Evolutionary conservation across 2,329 filamentous ascomycete species (phyloP).

Genomic region (Xylariales sp.): DNA sequence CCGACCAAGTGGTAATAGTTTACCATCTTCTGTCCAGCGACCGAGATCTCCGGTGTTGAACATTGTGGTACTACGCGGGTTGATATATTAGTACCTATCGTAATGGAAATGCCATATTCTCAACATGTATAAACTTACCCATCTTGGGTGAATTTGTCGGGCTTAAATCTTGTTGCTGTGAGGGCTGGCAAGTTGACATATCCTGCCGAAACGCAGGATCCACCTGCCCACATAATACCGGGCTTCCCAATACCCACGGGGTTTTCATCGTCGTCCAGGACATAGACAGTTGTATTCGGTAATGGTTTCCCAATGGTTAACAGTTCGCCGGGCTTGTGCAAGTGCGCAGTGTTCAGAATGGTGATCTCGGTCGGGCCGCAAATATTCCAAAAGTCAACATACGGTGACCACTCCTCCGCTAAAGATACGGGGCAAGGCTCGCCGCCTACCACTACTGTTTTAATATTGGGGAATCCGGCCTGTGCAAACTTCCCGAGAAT

Average conservation of each 20-base stretch:
- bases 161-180: conserved; percentile 61
- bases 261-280: conserved; percentile 60
- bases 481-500: conserved; percentile 63
- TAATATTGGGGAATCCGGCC: conserved; percentile 61
- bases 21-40: conserved; percentile 64
- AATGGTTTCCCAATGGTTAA: conserved; percentile 67
- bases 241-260: conserved; percentile 60
- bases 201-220: conserved; percentile 64
- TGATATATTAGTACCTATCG: conserved; percentile 13
- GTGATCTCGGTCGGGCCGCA: conserved; percentile 71
- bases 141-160: conserved; percentile 63
- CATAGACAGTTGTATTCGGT: conserved; percentile 67
- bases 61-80: conserved; percentile 58
- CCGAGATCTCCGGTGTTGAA: conserved; percentile 72
- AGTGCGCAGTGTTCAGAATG: conserved; percentile 68
- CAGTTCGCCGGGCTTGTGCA: conserved; percentile 58
- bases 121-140: conserved; percentile 54
- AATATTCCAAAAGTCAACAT: conserved; percentile 64
- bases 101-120: not conserved
- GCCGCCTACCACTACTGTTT: conserved; percentile 65
- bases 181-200: conserved; percentile 65
- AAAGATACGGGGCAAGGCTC: conserved; percentile 59
- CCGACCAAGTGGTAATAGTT: conserved; percentile 66
- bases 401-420: conserved; percentile 66
- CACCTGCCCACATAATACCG: conserved; percentile 68